Evolutionary conservation across 2,329 filamentous ascomycete species (phyloP).

Genomic region (Pseudocercospora vitis): DNA sequence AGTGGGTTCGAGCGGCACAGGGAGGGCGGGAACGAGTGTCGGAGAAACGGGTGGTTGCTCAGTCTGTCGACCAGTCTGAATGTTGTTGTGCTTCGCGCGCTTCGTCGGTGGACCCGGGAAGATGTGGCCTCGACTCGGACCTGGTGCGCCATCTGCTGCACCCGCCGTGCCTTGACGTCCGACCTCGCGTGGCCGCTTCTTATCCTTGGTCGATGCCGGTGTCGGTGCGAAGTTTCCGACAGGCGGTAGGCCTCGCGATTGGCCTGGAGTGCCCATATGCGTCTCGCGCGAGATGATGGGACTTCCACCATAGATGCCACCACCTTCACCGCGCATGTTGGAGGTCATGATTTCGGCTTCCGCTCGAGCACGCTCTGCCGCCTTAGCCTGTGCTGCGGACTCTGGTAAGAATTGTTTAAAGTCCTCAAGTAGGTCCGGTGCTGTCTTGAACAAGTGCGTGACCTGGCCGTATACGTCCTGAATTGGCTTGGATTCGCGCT

Average conservation of each 20-base stretch:
- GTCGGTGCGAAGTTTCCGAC: slow-evolving; percentile 91
- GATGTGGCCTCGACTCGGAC: slow-evolving; percentile 28
- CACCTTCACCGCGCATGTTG: slow-evolving; percentile 53
- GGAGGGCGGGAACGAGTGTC: slow-evolving; percentile 82
- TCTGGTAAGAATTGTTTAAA: slow-evolving; percentile 99
- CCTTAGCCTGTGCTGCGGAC: slow-evolving; percentile 69
- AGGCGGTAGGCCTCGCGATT: slow-evolving; percentile 65
- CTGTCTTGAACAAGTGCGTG: slow-evolving; percentile 87
- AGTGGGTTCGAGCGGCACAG: slow-evolving; percentile 79
- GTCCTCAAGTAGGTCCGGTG: slow-evolving; percentile 91
- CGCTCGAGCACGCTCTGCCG: slow-evolving; percentile 57
- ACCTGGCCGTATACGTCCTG: slow-evolving; percentile 98
- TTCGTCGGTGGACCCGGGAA: slow-evolving; percentile 47
- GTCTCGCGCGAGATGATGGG: slow-evolving; percentile 38
- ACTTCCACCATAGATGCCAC: slow-evolving; percentile 45
- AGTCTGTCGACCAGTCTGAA: slow-evolving; percentile 29
- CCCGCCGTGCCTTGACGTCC: slow-evolving; percentile 57
- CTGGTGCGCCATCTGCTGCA: slow-evolving; percentile 36
- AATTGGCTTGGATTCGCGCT: slow-evolving; percentile 95
- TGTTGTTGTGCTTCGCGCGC: slow-evolving; percentile 67
- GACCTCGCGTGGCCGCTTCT: slow-evolving; percentile 71
- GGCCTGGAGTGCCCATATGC: slow-evolving; percentile 40
- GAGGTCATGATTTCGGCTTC: slow-evolving; percentile 70
- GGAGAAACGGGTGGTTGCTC: slow-evolving; percentile 66
- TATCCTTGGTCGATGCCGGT: slow-evolving; percentile 73